These are phyloP conservation scores for Cercospora sesami DNA, from an alignment of 2,329 filamentous ascomycete species.

Conservation along the genomic window DNA sequence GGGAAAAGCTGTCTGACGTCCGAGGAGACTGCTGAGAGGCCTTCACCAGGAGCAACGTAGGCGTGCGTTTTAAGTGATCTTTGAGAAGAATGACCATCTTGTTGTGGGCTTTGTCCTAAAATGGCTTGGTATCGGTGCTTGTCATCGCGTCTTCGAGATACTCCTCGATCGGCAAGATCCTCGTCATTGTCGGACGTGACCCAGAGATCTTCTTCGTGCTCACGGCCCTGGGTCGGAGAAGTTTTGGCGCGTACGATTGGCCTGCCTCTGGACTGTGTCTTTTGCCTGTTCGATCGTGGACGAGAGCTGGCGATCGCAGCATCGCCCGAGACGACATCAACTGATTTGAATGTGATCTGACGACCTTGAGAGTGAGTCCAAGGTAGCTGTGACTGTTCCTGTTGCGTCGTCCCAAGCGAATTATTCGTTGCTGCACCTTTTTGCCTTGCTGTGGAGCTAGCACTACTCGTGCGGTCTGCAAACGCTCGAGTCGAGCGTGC, in stretches of 20 bases:
- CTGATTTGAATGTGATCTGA: conserved; percentile 22
- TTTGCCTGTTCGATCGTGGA: background rate
- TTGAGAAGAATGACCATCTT: background rate
- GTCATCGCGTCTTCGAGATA: conserved; percentile 1
- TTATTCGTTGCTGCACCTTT: background rate
- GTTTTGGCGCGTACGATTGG: background rate
- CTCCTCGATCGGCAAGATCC: background rate
- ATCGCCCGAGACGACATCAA: conserved; percentile 5
- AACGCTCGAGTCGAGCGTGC: conserved; percentile 1
- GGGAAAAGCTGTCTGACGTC: conserved; percentile 35
- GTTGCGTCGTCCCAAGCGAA: background rate
- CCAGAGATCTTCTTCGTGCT: conserved; percentile 30
- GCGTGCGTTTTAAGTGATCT: background rate
- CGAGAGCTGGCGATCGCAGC: conserved; percentile 16
- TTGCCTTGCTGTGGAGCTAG: background rate
- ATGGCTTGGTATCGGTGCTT: background rate
- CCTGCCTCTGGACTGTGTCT: background rate
- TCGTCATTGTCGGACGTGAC: conserved; percentile 34
- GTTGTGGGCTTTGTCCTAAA: background rate
- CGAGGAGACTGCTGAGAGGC: conserved; percentile 29
- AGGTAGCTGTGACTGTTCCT: conserved; percentile 14
- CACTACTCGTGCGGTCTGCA: conserved; percentile 18
- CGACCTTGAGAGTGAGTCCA: conserved; percentile 16
- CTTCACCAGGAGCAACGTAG: conserved; percentile 19
- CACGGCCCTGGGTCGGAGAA: background rate